Evolutionary conservation across 305 asterid species (phyloP).

Genomic region (Solanum hybrid): DNA sequence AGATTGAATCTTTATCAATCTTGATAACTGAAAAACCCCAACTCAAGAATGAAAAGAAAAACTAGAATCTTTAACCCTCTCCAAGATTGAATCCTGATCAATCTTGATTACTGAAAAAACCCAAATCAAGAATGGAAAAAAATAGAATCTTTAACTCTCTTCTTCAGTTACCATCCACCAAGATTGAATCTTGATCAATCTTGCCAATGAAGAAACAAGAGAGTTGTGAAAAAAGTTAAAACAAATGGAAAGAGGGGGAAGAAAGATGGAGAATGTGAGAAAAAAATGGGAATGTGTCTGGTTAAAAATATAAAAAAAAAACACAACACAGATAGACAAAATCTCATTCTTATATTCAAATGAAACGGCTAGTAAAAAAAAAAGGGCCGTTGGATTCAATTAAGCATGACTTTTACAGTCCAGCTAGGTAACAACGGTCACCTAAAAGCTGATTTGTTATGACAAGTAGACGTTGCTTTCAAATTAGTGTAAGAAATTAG

Average conservation of each 20-base stretch:
- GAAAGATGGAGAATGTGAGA: slow-evolving; percentile 4
- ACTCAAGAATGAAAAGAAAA: neutral
- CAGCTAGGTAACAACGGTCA: slow-evolving; percentile 55
- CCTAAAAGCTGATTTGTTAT: slow-evolving; percentile 31
- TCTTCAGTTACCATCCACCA: neutral
- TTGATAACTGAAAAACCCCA: neutral
- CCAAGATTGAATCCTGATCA: neutral
- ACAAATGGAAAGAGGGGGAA: neutral
- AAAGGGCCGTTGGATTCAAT: slow-evolving; percentile 34
- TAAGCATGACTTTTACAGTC: slow-evolving; percentile 6
- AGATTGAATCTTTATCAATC: neutral
- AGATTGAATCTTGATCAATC: neutral
- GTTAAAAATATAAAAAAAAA: neutral
- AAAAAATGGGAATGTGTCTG: slow-evolving; percentile 43
- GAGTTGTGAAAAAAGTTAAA: neutral
- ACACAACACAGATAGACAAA: neutral
- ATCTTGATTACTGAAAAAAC: neutral
- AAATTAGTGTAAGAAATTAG: slow-evolving; percentile 17
- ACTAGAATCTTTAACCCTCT: neutral
- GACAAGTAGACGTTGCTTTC: slow-evolving; percentile 44
- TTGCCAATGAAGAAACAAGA: neutral
- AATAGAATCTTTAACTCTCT: neutral
- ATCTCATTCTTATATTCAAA: slow-evolving; percentile 31
- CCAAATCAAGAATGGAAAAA: neutral
- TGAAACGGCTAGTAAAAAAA: slow-evolving; percentile 78